These are phyloP conservation scores for Kuraishia cidri DNA, from an alignment of 805 yeast genomes.

Conservation along the genomic window DNA sequence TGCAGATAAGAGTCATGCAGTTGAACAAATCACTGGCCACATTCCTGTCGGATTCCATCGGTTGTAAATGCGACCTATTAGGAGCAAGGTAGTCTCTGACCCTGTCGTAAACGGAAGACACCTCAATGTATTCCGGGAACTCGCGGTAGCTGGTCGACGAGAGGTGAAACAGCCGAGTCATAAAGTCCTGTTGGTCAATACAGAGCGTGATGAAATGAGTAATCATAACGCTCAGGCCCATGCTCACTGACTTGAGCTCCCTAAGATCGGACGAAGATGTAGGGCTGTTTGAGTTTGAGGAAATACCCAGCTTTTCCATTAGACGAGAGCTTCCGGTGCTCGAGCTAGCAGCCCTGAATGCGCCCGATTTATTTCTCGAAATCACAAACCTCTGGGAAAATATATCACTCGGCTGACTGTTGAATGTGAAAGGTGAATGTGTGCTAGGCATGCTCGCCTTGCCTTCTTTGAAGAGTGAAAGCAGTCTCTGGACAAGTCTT, in stretches of 20 bases:
- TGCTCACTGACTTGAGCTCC: not conserved
- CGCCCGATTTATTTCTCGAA: constrained; percentile 4
- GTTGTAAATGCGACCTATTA: not conserved
- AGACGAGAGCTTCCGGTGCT: constrained; percentile 10
- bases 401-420: constrained; percentile 10
- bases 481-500: constrained; percentile 13
- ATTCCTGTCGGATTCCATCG: constrained; percentile 20
- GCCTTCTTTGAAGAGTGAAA: constrained; percentile 8
- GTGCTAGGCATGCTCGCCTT: not conserved
- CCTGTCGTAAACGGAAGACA: constrained; percentile 13
- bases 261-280: not conserved
- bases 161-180: constrained; percentile 33
- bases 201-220: constrained; percentile 8
- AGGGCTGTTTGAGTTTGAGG: not conserved
- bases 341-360: constrained; percentile 3
- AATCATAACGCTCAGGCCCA: constrained; percentile 4
- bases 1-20: constrained; percentile 21
- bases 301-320: constrained; percentile 7
- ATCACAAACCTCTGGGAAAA: constrained; percentile 6
- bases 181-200: constrained; percentile 36
- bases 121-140: constrained; percentile 34
- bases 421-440: constrained; percentile 10
- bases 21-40: constrained; percentile 15
- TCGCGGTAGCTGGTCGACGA: constrained; percentile 24
- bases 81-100: constrained; percentile 8